Evolutionary conservation across 495 filamentous ascomycete species (phyloP).

Genomic region (Elasticomyces elasticus): DNA sequence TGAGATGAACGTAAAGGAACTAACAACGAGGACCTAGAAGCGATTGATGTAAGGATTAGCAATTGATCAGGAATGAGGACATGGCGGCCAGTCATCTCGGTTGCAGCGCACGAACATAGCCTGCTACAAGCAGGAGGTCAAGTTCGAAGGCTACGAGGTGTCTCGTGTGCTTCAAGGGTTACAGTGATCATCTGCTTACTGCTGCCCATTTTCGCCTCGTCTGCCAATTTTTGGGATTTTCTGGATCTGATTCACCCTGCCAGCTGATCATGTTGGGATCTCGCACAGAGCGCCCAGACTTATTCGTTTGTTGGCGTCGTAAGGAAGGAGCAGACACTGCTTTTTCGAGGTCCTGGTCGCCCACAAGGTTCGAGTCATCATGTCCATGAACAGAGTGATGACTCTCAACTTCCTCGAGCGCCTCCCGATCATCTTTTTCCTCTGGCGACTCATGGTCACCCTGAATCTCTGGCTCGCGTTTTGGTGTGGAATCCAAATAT

Average conservation of each 20-base stretch:
- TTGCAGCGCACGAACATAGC: too few relatives aligned
- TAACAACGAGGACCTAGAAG: conserved; percentile 25
- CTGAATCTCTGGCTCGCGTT: neutral
- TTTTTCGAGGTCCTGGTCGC: conserved; percentile 5
- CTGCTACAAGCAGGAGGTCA: too few relatives aligned
- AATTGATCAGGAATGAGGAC: too few relatives aligned
- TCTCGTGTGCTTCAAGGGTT: neutral
- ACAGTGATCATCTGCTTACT: neutral
- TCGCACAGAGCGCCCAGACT: neutral
- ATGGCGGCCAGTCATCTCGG: too few relatives aligned
- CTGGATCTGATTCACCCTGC: conserved; percentile 21
- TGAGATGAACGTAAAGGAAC: conserved; percentile 25
- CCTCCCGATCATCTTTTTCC: neutral
- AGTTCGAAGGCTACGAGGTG: too few relatives aligned
- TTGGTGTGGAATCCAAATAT: neutral
- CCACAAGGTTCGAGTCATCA: neutral
- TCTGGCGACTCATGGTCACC: neutral
- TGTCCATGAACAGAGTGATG: neutral
- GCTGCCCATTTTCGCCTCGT: too few relatives aligned
- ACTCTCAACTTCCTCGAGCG: conserved; percentile 11
- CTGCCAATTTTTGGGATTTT: conserved; percentile 29
- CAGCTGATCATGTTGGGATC: conserved; percentile 22
- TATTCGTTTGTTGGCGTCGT: conserved; percentile 9
- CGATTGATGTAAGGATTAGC: too few relatives aligned
- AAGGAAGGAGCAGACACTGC: neutral